Base-by-base conservation (phyloP, 306 rosid species). In the Cucurbita ficifolia region DNA sequence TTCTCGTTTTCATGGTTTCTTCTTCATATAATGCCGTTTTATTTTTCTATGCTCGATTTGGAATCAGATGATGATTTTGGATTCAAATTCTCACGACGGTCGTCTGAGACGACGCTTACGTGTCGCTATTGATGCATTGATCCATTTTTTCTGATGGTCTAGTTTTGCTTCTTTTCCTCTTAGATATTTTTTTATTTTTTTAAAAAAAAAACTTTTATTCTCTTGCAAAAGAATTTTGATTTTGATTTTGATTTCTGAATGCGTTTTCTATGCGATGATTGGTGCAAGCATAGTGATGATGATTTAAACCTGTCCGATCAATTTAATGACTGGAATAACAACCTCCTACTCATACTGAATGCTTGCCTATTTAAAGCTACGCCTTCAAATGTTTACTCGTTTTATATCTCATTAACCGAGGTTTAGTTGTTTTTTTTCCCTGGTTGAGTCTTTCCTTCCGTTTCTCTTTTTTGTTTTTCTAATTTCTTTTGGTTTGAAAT, bases 11-110 rank as follows among this genome's bases (percentile, higher is more conserved):
- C 0, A 9, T 36, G 1, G 17, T 18, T 0, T 45, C 19, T 19
- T 40, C 1, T 2, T 10, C 10, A 10, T 39, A 2, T 43, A 8
- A 2, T 0, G 6, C 7, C 5, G 1, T 13, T 10, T 45, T 10
- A 14, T 5, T n/a, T 1, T 13, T 16, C 0, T 50, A 2, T 10
- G 0, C 17, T 59, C 33, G 4, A 10, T 6, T 39, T 3, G 11
- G 48, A 67, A 45, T 11, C 86, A 72, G 33, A 59, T 85, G 89
- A 85, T 74, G 89, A 85, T 19, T 76, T 39, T 70, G 89, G 86
- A 85, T 83, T 56, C n/a, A 62, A 54, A 59, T 29, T 78, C 86
- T 83, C 89, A 83, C 89, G 89, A 85, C 88, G 88, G 88, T 84
- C 88, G 78, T 84, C 88, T 84, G 85, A 84, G 86, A 80, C 55